Conservation (phyloP, 345 rosid species). For the Gossypium stocksii region DNA sequence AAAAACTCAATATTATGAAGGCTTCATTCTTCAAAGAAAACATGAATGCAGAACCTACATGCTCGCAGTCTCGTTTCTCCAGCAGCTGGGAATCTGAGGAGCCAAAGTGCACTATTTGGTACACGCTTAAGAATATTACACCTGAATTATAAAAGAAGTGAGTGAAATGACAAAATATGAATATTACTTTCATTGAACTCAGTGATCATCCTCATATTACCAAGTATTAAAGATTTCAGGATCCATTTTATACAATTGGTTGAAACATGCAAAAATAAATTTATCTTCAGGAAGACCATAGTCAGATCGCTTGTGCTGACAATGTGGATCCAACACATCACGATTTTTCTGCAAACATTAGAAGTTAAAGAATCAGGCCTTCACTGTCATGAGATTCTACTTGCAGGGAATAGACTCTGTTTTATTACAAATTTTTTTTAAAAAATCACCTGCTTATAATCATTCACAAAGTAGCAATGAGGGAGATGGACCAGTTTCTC, state of each 20-base stretch:
- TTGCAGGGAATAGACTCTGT: background rate
- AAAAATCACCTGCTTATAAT: constrained; percentile 80
- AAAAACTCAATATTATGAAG: background rate
- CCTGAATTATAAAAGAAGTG: constrained; percentile 35
- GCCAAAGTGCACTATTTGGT: constrained; percentile 97
- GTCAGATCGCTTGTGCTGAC: constrained; percentile 73
- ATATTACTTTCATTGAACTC: background rate
- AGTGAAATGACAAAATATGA: background rate
- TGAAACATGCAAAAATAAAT: constrained; percentile 97
- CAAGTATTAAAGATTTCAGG: constrained; percentile 90
- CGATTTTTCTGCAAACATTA: constrained; percentile 63
- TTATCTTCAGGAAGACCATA: constrained; percentile 95
- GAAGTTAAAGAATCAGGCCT: constrained; percentile 1
- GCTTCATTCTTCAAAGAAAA: background rate
- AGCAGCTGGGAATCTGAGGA: constrained; percentile 96
- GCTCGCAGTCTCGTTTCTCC: constrained; percentile 91
- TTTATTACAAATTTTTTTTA: background rate
- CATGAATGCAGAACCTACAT: constrained; percentile 42
- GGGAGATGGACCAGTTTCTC: constrained; percentile 98
- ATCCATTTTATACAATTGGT: constrained; percentile 99
- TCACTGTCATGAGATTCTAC: background rate
- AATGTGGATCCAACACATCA: constrained; percentile 79
- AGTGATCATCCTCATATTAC: constrained; percentile 32
- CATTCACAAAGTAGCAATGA: constrained; percentile 97
- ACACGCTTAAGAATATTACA: constrained; percentile 96